phyloP scores from a whole-genome alignment of 176 grass and related monocot species.

The Oropetium thomaeum region DNA sequence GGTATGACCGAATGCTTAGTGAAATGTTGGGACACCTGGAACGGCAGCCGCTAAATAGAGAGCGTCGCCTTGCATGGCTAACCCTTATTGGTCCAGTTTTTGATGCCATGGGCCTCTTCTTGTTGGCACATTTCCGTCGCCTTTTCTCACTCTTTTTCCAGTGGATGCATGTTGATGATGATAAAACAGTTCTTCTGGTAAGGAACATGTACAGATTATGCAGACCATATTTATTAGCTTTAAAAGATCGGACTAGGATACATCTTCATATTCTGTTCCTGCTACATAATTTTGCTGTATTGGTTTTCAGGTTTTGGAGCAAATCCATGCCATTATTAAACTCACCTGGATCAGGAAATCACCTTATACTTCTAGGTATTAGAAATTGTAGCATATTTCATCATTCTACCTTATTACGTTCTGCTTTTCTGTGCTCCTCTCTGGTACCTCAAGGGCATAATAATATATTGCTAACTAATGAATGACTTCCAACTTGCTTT shows the following conservation, averaged over 20 bases:
- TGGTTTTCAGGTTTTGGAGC: constrained; percentile 60
- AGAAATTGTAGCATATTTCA: not conserved
- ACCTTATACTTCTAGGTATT: constrained; percentile 66
- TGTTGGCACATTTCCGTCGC: constrained; percentile 81
- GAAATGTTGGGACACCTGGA: constrained; percentile 94
- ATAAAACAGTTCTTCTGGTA: constrained; percentile 76
- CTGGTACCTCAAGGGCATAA: not conserved
- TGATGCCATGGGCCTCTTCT: constrained; percentile 76
- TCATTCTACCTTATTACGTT: not conserved
- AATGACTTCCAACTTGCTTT: not conserved
- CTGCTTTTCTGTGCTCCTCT: not conserved
- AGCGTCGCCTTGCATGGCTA: constrained; percentile 69
- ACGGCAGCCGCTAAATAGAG: constrained; percentile 74
- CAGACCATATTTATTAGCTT: not conserved
- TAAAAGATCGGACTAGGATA: not conserved
- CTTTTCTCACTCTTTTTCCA: constrained; percentile 88
- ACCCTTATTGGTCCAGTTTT: constrained; percentile 73
- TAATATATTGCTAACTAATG: not conserved
- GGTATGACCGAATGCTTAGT: constrained; percentile 74
- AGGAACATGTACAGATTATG: not conserved
- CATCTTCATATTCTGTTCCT: not conserved
- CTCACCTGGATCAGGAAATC: constrained; percentile 89
- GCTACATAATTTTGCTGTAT: not conserved
- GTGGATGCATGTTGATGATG: constrained; percentile 92
- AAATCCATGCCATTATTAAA: constrained; percentile 57